These are phyloP conservation scores for Stenocarpella maydis DNA, from an alignment of 2,329 filamentous ascomycete species.

Conservation along the genomic window DNA sequence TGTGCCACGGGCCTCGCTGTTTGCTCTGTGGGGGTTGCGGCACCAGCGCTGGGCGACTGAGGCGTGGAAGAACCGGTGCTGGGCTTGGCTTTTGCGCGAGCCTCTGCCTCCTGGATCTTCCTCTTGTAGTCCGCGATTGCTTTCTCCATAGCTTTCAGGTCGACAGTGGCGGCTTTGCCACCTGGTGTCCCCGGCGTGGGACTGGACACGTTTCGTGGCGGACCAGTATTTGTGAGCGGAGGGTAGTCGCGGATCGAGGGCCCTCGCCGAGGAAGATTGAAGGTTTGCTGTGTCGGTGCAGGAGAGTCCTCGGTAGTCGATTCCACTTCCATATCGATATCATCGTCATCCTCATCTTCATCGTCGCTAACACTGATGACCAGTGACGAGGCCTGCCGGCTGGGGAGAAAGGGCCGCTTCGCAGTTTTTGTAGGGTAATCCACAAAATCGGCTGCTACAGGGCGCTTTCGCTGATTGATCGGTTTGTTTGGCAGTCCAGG, in stretches of 20 bases:
- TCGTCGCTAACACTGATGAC: conserved; percentile 87
- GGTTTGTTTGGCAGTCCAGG: conserved; percentile 1
- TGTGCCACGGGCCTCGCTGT: conserved; percentile 32
- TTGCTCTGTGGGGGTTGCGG: conserved; percentile 43
- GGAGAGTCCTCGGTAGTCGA: conserved; percentile 55
- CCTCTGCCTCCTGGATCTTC: conserved; percentile 66
- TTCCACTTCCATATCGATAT: conserved; percentile 74
- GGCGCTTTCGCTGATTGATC: conserved; percentile 49
- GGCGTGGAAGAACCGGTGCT: conserved; percentile 44
- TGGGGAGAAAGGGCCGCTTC: conserved; percentile 71
- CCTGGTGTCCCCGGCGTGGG: conserved; percentile 42
- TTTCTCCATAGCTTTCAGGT: conserved; percentile 53
- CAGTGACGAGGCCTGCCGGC: conserved; percentile 67
- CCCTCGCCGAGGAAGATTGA: conserved; percentile 45
- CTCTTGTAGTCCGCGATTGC: conserved; percentile 69
- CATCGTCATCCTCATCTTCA: conserved; percentile 69
- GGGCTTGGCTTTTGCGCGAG: conserved; percentile 54
- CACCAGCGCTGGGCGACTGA: conserved; percentile 41
- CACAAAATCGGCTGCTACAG: conserved; percentile 75
- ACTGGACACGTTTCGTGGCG: conserved; percentile 51
- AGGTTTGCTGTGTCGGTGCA: conserved; percentile 44
- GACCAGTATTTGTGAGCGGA: conserved; percentile 49
- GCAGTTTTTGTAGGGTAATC: conserved; percentile 54
- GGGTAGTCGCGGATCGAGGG: conserved; percentile 55
- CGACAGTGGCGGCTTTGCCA: conserved; percentile 27